Evolutionary conservation across 73 alveolate species (phyloP).

Genomic region (Tetrahymena malaccensis): DNA sequence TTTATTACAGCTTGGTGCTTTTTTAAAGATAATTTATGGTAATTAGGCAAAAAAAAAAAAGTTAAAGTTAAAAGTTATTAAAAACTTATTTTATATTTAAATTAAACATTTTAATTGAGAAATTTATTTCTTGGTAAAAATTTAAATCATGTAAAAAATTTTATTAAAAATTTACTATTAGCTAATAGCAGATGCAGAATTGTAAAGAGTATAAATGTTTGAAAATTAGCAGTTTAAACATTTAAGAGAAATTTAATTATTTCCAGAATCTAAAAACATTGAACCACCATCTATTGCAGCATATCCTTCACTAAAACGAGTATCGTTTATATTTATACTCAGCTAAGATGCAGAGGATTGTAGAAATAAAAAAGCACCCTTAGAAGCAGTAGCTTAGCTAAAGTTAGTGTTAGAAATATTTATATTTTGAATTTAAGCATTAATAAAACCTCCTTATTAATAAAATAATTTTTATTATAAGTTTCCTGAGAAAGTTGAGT

Average conservation of each 20-base stretch:
- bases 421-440: neutral
- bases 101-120: too few species aligned
- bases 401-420: neutral
- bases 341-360: neutral
- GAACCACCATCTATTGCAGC: neutral
- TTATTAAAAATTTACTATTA: neutral
- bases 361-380: neutral
- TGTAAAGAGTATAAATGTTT: neutral
- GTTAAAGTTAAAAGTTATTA: too few species aligned
- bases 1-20: too few species aligned
- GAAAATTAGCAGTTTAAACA: neutral
- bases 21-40: too few species aligned
- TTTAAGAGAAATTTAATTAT: neutral
- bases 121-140: too few species aligned
- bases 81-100: too few species aligned
- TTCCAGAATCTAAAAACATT: neutral
- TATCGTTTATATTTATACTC: neutral
- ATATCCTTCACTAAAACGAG: neutral
- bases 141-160: too few species aligned
- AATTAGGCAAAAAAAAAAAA: too few species aligned
- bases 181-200: neutral
- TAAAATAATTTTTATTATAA: neutral
- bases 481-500: neutral
- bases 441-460: neutral
- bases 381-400: neutral